Evolutionary conservation across 495 filamentous ascomycete species (phyloP).

Genomic region (Aspergillus panamensis): DNA sequence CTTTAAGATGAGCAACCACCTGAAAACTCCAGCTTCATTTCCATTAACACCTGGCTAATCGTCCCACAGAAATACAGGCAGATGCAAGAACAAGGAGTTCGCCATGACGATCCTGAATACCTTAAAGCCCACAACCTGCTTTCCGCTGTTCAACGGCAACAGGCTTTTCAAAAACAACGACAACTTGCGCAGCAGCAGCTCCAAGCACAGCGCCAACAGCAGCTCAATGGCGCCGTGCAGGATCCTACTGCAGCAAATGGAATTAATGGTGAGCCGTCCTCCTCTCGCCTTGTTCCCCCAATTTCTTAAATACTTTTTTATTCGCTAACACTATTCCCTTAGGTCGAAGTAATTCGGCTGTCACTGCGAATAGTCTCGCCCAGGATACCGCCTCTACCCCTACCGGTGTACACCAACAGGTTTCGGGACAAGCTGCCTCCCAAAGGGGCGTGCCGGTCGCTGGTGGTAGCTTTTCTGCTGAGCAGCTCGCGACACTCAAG

Average conservation of each 20-base stretch:
- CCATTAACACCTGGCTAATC: slow-evolving; percentile 13
- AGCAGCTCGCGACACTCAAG: slow-evolving; percentile 67
- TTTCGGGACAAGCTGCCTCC: slow-evolving; percentile 19
- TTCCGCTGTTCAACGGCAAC: slow-evolving; percentile 60
- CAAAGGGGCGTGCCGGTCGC: slow-evolving; percentile 37
- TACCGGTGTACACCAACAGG: slow-evolving; percentile 30
- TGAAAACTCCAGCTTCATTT: background rate
- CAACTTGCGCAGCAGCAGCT: slow-evolving; percentile 46
- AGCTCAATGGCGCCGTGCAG: slow-evolving; percentile 41
- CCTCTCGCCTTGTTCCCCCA: background rate
- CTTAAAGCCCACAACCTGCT: slow-evolving; percentile 69
- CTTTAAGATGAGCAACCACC: background rate
- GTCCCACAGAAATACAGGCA: slow-evolving; percentile 69
- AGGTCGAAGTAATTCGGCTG: slow-evolving; percentile 45
- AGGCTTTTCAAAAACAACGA: slow-evolving; percentile 44
- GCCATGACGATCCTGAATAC: slow-evolving; percentile 74
- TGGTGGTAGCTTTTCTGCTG: slow-evolving; percentile 57
- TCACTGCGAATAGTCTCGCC: slow-evolving; percentile 39
- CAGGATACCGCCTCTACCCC: slow-evolving; percentile 27
- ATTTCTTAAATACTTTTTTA: too few species aligned
- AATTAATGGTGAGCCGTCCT: slow-evolving; percentile 45
- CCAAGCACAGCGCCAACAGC: slow-evolving; percentile 47
- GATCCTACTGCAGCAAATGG: slow-evolving; percentile 42
- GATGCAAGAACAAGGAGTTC: slow-evolving; percentile 73
- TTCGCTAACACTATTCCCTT: slow-evolving; percentile 3